Conservation (phyloP, 768 basidiomycete genomes). For the Hericium erinaceus region DNA sequence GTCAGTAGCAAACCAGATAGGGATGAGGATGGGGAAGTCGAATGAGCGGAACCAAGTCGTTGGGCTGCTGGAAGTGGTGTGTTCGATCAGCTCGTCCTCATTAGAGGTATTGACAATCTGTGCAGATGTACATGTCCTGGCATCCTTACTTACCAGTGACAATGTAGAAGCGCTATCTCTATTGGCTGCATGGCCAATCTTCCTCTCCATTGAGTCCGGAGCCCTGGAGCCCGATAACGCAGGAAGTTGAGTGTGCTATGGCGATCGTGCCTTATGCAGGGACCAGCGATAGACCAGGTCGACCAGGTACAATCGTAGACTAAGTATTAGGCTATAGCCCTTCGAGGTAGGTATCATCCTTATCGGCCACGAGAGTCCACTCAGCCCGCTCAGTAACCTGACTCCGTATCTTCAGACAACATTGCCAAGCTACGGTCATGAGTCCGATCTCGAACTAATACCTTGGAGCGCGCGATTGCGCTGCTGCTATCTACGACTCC, state of each 20-base stretch:
- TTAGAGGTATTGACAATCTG: background rate
- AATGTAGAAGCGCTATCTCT: slow-evolving; percentile 93
- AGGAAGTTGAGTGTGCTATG: slow-evolving; percentile 93
- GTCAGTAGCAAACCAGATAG: slow-evolving; percentile 95
- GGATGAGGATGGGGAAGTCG: slow-evolving; percentile 92
- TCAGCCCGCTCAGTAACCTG: no score
- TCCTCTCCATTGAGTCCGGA: slow-evolving; percentile 87
- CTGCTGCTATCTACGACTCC: no score
- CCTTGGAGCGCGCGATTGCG: no score
- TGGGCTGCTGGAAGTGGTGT: slow-evolving; percentile 96
- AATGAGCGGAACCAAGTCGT: slow-evolving; percentile 87
- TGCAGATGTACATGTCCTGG: slow-evolving; percentile 83
- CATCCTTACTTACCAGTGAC: slow-evolving; percentile 84
- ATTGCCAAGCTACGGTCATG: no score
- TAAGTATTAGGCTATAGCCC: no score
- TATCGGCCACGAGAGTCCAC: no score
- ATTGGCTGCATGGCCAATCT: slow-evolving; percentile 76
- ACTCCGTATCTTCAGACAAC: no score
- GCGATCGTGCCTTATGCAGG: slow-evolving; percentile 76
- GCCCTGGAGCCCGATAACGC: slow-evolving; percentile 87
- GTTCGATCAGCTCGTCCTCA: slow-evolving; percentile 8
- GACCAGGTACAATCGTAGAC: no score
- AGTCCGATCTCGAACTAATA: no score
- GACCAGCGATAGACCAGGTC: no score
- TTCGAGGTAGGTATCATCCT: no score